These are phyloP conservation scores for Sutorius eximius DNA, from an alignment of 1,284 basidiomycete species.

Conservation along the genomic window DNA sequence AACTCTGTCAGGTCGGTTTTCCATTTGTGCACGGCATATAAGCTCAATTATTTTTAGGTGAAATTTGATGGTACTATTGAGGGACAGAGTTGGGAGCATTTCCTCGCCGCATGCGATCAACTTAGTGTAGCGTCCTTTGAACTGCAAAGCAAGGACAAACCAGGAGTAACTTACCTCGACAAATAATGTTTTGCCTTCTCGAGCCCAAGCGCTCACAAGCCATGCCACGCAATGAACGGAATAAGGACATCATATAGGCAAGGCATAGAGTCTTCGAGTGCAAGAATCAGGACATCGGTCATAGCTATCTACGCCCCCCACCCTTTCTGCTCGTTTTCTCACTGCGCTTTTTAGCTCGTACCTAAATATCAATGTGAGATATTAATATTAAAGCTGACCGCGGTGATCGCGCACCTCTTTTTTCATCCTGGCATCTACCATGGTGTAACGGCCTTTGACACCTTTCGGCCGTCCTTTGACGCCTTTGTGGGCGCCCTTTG, in stretches of 20 bases:
- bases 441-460: conserved; percentile 89
- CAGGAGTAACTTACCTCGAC: conserved; percentile 6
- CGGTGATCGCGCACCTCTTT: conserved; percentile 62
- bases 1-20: conserved; percentile 53
- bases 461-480: conserved; percentile 94
- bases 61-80: conserved; percentile 42
- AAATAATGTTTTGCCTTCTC: conserved; percentile 10
- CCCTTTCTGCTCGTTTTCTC: conserved; percentile 68
- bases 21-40: not conserved
- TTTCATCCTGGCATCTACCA: conserved; percentile 88
- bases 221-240: not conserved
- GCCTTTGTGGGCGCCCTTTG: conserved; percentile 87
- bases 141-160: conserved; percentile 13
- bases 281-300: not conserved
- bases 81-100: conserved; percentile 48
- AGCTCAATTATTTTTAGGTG: conserved; percentile 41
- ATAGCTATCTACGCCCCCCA: conserved; percentile 35
- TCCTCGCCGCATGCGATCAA: conserved; percentile 54
- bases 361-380: conserved; percentile 38
- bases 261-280: not conserved
- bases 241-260: not conserved
- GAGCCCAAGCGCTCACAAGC: not conserved
- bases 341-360: conserved; percentile 67
- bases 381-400: not conserved
- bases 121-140: conserved; percentile 37